Evolutionary conservation across 306 rosid species (phyloP), one percentile per base, ranked within the genome.

Genomic region (Potentilla sterilis): DNA sequence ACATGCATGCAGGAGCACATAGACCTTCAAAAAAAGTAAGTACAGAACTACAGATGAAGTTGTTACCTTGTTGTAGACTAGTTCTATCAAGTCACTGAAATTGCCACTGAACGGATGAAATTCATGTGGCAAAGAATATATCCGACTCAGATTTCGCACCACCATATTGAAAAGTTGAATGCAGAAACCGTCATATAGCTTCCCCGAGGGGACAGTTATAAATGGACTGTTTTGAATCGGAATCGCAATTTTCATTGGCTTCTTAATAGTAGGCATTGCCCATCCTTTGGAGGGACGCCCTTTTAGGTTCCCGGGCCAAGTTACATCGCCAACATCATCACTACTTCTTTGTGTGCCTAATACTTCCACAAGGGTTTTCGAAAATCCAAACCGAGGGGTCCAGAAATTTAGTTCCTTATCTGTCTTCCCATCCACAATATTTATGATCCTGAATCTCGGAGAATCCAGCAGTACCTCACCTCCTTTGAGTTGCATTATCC

Each of bases 241-340:
- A 38, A 90, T 76, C 0, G 80, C 87, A 65, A 88, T 87, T 80
- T 11, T 85, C 89, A 90, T 48, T 74, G 54, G 74, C n/a, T 81
- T 86, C 43, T 2, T 21, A 6, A 0, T 1, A 40, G 80, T 80
- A 2, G 91, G 89, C 62, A 88, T 42, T 24, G 63, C 73, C 93
- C 93, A 90, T 2, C 93, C 93, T 59, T 82, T 85, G 12, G 96
- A 88, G 62, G n/a, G 52, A 41, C 67, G 34, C 0, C 0, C 0
- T 59, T 0, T 3, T 32, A 14, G 1, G 11, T 90, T 77, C 55
- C 92, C 91, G 0, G 96, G 92, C 96, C 96, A 90, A 79, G 49
- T 76, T 40, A 85, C 84, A 0, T 69, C 32, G 28, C 75, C 88
- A 34, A 41, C 80, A 72, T 14, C 37, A 82, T 24, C 32, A 87